Evolutionary conservation across 148 eudicot genomes (phyloP), one percentile per base, ranked within the genome.

Genomic region (Limonium bicolor): DNA sequence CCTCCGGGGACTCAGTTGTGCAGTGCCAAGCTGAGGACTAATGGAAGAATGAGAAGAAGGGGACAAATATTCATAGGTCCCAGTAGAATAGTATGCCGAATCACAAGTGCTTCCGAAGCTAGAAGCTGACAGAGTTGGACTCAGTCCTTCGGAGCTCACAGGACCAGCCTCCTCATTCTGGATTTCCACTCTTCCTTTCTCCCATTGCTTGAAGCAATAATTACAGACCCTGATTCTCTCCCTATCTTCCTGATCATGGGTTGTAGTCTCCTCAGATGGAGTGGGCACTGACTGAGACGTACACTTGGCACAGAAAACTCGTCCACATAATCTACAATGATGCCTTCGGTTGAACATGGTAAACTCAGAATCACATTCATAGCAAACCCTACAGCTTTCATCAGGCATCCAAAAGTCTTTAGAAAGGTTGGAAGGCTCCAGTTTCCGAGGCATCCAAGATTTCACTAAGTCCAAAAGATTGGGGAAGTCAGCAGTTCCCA

Each of bases 361-460:
- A 44, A 90, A 90, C 47, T 68, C 74, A 15, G 80, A 49, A 49
- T 90, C 99, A 56, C 99, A 90, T 32, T 90, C 95, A 59, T 90
- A 90, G 56, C 99, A 90, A 13, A 81, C 95, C 63, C 87, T 68
- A 54, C 99, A 90, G 55, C 87, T 78, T 52, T 80, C 51, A 56
- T 90, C 95, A 33, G 95, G 95, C 99, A 90, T 90, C 99, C 99
- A 90, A 58, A 90, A 90, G 67, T 76, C 81, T 73, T 80, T 75
- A 0, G 95, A 84, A 55, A 75, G 79, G 59, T 80, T 63, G 44
- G 76, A 70, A 2, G 80, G 74, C 37, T 70, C 79, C 6, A 70
- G 49, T 48, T 70, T 64, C 78, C 84, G 71, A 32, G 77, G 80
- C 56, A 90, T 64, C 95, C 87, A 84, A 21, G 82, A 72, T 59